Evolutionary conservation across 179 eudicot genomes (phyloP).

Genomic region (Beta macrorhiza): DNA sequence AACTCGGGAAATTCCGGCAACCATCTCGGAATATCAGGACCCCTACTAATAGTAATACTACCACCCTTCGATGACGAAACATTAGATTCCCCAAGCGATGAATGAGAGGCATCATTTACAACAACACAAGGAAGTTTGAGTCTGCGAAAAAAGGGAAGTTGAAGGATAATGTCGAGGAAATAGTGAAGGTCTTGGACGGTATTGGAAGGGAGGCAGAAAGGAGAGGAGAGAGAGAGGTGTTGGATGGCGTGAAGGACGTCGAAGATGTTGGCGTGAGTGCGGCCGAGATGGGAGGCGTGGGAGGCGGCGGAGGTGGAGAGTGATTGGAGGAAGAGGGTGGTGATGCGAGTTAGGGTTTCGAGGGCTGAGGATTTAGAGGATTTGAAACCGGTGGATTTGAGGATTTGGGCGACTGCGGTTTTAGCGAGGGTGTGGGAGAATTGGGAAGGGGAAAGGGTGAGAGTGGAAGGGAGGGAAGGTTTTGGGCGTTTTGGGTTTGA

Average conservation of each 20-base stretch:
- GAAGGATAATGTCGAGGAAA: constrained; percentile 34
- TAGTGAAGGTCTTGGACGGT: constrained; percentile 24
- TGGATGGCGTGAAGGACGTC: constrained; percentile 57
- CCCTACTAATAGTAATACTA: neutral
- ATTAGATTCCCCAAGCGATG: too few relatives aligned
- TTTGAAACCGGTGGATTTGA: constrained; percentile 49
- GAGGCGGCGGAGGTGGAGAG: constrained; percentile 37
- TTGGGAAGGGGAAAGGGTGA: constrained; percentile 21
- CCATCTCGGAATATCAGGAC: constrained; percentile 58
- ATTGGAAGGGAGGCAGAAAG: constrained; percentile 42
- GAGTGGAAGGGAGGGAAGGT: neutral
- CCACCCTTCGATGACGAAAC: neutral
- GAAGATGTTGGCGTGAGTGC: constrained; percentile 44
- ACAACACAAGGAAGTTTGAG: neutral
- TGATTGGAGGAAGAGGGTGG: constrained; percentile 46
- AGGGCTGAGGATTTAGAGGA: constrained; percentile 47
- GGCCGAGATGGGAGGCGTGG: constrained; percentile 34
- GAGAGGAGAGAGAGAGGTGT: constrained; percentile 35
- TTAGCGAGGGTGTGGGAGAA: constrained; percentile 36
- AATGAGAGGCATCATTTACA: too few relatives aligned
- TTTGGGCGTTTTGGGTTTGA: constrained; percentile 10
- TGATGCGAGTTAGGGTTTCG: constrained; percentile 43
- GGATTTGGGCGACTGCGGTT: constrained; percentile 58
- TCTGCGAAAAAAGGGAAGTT: constrained; percentile 45
- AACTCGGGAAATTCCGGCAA: constrained; percentile 52